Evolutionary conservation across 2,329 filamentous ascomycete genomes (phyloP).

Genomic region (Aplosporella prunicola): DNA sequence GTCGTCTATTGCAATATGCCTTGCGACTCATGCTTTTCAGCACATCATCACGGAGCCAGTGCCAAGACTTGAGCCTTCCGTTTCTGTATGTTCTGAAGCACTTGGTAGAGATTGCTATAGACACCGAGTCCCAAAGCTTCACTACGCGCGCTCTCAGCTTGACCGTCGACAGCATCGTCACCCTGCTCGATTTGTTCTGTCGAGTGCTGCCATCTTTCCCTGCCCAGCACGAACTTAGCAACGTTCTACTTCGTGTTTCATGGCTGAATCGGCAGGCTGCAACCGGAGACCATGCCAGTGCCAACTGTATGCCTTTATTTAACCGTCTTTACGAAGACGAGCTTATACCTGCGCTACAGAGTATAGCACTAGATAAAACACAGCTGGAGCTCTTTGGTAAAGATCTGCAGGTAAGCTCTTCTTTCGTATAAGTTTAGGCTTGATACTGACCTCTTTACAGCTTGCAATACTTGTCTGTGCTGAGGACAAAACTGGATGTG

Average conservation of each 20-base stretch:
- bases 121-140: too few relatives aligned
- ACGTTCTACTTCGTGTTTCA: background rate
- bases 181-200: conserved; percentile 1
- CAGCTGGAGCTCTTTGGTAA: conserved; percentile 16
- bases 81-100: background rate
- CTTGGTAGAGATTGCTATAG: too few relatives aligned
- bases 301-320: too few relatives aligned
- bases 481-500: background rate
- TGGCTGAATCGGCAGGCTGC: conserved; percentile 1
- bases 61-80: too few relatives aligned
- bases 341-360: conserved; percentile 9
- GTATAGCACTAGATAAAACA: conserved; percentile 16
- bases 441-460: background rate
- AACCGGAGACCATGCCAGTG: too few relatives aligned
- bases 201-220: background rate
- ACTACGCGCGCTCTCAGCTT: background rate
- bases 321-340: conserved; percentile 2
- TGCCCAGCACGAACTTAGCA: conserved; percentile 1
- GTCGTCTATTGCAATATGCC: conserved; percentile 1
- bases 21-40: background rate
- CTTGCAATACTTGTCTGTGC: conserved; percentile 3
- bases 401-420: conserved; percentile 24
- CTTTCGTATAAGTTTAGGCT: conserved; percentile 10
- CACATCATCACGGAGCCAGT: too few relatives aligned
- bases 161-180: too few relatives aligned